phyloP scores from a whole-genome alignment of 2,329 filamentous ascomycete genomes.

The Periconia digitata region DNA sequence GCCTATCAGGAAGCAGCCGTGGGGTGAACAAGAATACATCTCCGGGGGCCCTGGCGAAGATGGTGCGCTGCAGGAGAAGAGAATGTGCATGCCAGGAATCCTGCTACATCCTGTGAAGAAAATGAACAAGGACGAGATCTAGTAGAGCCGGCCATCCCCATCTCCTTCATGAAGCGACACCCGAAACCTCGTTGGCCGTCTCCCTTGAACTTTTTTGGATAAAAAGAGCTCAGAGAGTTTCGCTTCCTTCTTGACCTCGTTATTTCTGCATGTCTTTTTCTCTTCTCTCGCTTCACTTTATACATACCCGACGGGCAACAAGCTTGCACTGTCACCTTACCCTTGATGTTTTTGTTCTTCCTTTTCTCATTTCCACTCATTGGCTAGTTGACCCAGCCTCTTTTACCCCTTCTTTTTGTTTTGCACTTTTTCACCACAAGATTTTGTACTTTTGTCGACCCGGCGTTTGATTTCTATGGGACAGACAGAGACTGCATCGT shows the following conservation, averaged over 20 bases:
- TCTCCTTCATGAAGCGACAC: background rate
- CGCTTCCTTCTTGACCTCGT: background rate
- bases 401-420: background rate
- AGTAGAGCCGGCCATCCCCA: background rate
- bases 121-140: conserved; percentile 27
- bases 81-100: conserved; percentile 92
- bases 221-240: too few relatives aligned
- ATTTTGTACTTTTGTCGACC: background rate
- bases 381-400: background rate
- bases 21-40: conserved; percentile 71
- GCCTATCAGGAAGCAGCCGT: conserved; percentile 75
- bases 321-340: background rate
- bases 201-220: too few relatives aligned
- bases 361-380: background rate
- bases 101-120: conserved; percentile 86
- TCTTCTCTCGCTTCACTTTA: too few relatives aligned
- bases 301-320: background rate
- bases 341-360: background rate
- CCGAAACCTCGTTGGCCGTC: too few relatives aligned
- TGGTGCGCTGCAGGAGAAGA: conserved; percentile 60
- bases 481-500: too few relatives aligned
- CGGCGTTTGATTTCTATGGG: too few relatives aligned
- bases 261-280: background rate
- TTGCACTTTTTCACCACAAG: background rate
- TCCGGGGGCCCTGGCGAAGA: conserved; percentile 42